phyloP scores from a whole-genome alignment of 495 filamentous ascomycete genomes.

The Aspergillus asperescens region DNA sequence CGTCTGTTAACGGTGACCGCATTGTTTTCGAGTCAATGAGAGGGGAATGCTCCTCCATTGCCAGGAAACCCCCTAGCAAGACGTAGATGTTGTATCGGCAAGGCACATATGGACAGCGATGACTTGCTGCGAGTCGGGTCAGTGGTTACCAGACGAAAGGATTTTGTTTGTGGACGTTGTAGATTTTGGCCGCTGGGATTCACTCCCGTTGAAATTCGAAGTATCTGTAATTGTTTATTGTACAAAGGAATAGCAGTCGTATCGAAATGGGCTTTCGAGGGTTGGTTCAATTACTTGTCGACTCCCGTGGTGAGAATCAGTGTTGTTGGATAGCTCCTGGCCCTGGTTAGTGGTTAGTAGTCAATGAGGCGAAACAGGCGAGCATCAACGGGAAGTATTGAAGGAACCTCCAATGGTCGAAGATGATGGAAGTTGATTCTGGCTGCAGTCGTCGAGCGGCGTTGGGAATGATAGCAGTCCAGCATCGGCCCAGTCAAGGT shows the following conservation, averaged over 20 bases:
- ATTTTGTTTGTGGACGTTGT: too few relatives aligned
- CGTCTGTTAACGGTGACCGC: constrained; percentile 48
- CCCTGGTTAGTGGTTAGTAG: constrained; percentile 2
- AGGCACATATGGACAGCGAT: constrained; percentile 8
- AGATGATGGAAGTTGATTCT: neutral
- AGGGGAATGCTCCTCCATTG: constrained; percentile 17
- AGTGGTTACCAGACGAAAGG: neutral
- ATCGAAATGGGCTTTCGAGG: neutral
- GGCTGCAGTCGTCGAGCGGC: neutral
- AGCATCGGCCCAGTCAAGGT: neutral
- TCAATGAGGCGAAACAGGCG: neutral
- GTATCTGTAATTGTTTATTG: neutral
- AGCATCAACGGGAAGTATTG: neutral
- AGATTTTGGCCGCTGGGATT: neutral
- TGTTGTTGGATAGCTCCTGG: neutral
- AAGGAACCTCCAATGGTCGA: neutral
- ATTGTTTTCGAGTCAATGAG: constrained; percentile 20
- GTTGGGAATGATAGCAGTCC: neutral
- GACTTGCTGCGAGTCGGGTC: neutral
- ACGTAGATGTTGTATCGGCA: neutral
- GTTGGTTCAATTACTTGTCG: neutral
- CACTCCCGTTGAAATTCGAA: neutral
- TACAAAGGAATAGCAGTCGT: neutral
- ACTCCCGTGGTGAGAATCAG: neutral
- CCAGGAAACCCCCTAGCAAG: constrained; percentile 13